Base-by-base conservation (phyloP, 2,329 filamentous ascomycete genomes). In the Trichophaea hybrida region DNA sequence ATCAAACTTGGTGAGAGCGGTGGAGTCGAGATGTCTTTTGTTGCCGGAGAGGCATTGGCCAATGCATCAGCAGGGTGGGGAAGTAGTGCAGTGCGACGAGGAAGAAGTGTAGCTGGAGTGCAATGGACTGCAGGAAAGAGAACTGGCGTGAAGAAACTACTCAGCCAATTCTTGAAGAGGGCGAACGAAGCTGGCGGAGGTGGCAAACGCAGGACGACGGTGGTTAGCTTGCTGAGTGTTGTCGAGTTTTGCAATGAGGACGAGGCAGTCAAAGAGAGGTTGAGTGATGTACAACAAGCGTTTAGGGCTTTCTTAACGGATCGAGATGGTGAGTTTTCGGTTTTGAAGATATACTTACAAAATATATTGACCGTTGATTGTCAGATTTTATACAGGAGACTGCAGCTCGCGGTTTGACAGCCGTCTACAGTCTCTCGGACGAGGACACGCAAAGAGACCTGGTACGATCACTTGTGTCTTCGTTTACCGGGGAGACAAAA, bases 341-440 rank as follows among this genome's bases (percentile, higher is more conserved):
- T 44, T 35, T 43, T 8, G 7, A 4, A 56, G 59, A 58, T 55
- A 61, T 59, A 61, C 53, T 58, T 10, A 12, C 10, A 15, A 17
- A 17, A 17, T 35, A 33, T 56, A 8, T 24, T 63, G 58, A 58
- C 49, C 33, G 33, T n/a, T 53, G 12, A 15, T 46, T 13, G 43
- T 44, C 32, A 59, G 67, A 97, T 69, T 80, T 97, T 6, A 89
- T 97, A 0, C 93, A 98, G 72, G 93, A 98, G 72, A 94, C 89
- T 4, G 90, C 93, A 3, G 95, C 91, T 0, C 79, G 91, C 60
- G 93, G 93, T 0, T 77, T 98, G 34, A 84, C 88, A n/a, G 73
- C 97, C 52, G 89, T 97, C 1, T 98, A 97, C 70, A 90, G 96
- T 69, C 88, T 88, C 70, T 93, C 93, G 1, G 88, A 94, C 68